Percentiles rank a stretch among this genome's conserved stretches.
Evolutionary conservation across 495 filamentous ascomycete genomes (phyloP).

Genomic region (Lophium mytilinum): DNA sequence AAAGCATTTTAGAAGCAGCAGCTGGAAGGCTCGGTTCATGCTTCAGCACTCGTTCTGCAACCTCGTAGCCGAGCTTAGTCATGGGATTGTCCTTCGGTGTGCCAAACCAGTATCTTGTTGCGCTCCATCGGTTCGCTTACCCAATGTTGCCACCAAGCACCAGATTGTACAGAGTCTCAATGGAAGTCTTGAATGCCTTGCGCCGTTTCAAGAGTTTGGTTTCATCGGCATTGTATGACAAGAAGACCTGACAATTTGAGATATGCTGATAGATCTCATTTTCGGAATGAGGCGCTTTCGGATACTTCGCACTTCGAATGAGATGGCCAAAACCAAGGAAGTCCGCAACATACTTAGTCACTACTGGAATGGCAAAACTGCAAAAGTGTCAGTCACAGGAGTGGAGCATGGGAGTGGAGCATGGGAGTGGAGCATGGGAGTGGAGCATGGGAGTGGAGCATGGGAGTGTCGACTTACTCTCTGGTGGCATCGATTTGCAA

Average conservation of each 20-base stretch:
- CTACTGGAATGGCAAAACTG: neutral
- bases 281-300: neutral
- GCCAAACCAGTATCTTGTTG: too few species aligned
- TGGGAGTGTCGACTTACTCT: neutral
- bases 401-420: neutral
- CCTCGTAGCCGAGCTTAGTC: too few species aligned
- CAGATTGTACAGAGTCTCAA: too few species aligned
- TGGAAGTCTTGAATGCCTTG: neutral
- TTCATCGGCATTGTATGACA: neutral
- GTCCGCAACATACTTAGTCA: neutral
- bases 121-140: too few species aligned
- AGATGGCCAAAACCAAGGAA: neutral
- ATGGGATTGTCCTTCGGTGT: too few species aligned
- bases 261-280: neutral
- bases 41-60: too few species aligned
- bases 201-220: neutral
- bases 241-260: neutral
- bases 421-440: too few species aligned
- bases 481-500: neutral
- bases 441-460: too few species aligned
- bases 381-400: neutral
- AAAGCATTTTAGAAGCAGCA: too few species aligned
- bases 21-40: too few species aligned
- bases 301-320: neutral
- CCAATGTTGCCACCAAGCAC: too few species aligned